phyloP scores from a whole-genome alignment of 176 grass and related monocot species.

The Carex scoparia region DNA sequence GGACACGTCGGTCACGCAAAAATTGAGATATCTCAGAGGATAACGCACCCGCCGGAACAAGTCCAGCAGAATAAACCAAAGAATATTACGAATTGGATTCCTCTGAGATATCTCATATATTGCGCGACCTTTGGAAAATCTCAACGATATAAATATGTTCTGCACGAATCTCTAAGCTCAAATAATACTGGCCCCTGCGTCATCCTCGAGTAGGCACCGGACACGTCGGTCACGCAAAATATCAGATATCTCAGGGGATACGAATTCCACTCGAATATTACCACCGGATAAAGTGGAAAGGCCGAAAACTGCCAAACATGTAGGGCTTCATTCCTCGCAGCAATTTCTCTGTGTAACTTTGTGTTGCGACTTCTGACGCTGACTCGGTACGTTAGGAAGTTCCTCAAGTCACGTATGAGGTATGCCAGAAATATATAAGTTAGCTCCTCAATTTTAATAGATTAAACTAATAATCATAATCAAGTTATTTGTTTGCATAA shows the following conservation, averaged over 20 bases:
- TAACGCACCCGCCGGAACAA: neutral
- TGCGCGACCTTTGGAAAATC: no score
- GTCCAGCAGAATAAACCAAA: constrained; percentile 1
- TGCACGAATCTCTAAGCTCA: no score
- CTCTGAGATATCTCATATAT: no score
- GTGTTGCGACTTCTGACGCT: neutral
- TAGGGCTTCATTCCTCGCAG: neutral
- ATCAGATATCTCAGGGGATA: no score
- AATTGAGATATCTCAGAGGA: no score
- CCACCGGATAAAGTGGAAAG: neutral
- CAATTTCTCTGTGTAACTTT: neutral
- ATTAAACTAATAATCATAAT: neutral
- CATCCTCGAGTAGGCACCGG: no score
- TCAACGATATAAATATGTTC: no score
- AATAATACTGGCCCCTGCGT: no score
- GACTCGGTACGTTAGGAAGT: neutral
- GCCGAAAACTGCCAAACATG: neutral
- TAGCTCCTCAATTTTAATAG: neutral
- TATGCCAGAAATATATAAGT: neutral
- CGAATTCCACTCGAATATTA: no score
- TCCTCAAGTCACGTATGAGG: neutral
- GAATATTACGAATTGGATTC: neutral
- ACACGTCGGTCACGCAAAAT: no score
- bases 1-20: no score
- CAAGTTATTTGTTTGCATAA: no score